These are phyloP conservation scores for Elsinoe australis DNA, from an alignment of 2,329 filamentous ascomycete species.

Conservation along the genomic window DNA sequence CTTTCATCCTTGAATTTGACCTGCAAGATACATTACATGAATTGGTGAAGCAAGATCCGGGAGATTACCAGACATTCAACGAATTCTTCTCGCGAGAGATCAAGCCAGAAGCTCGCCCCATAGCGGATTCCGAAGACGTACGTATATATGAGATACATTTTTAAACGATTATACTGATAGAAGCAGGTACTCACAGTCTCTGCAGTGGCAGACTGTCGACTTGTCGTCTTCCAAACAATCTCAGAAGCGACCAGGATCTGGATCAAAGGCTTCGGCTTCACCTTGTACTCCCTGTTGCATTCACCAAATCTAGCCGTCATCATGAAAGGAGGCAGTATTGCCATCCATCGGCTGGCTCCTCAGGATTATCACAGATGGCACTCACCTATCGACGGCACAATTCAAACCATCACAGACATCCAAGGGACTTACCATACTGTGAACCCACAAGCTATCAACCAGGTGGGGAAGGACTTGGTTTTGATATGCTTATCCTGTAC, in stretches of 20 bases:
- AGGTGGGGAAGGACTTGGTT: conserved; percentile 22
- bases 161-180: neutral
- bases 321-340: conserved; percentile 33
- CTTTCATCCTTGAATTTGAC: conserved; percentile 36
- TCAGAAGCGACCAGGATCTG: conserved; percentile 36
- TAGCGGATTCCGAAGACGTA: conserved; percentile 31
- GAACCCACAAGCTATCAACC: conserved; percentile 38
- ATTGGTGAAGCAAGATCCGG: conserved; percentile 33
- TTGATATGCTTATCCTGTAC: neutral
- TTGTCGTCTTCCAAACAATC: conserved; percentile 34
- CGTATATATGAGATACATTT: neutral
- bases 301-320: conserved; percentile 26
- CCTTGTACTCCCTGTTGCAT: conserved; percentile 28
- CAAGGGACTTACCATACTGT: conserved; percentile 37
- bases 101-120: conserved; percentile 31
- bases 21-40: conserved; percentile 30
- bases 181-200: conserved; percentile 25
- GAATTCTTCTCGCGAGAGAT: conserved; percentile 38
- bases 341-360: conserved; percentile 36
- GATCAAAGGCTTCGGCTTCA: conserved; percentile 39
- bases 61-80: conserved; percentile 37
- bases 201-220: conserved; percentile 35
- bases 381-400: conserved; percentile 30
- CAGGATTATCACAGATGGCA: conserved; percentile 40
- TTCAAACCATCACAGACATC: conserved; percentile 33